Evolutionary conservation across 1,284 basidiomycete species (phyloP).

Genomic region (Trametes hirsuta): DNA sequence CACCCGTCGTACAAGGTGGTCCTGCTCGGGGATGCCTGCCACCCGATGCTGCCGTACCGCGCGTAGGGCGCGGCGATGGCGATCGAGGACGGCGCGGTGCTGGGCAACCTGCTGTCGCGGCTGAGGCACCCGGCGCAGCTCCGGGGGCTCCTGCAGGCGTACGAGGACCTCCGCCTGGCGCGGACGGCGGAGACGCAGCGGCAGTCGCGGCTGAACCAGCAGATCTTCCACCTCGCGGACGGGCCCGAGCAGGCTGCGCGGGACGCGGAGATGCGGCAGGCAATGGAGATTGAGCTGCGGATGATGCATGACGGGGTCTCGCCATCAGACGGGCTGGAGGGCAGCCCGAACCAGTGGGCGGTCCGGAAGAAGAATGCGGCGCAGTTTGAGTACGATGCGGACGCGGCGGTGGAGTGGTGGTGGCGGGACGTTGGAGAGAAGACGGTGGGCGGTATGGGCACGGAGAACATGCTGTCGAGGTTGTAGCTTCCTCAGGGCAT

Average conservation of each 20-base stretch:
- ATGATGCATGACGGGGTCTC: constrained; percentile 13
- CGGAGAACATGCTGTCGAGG: background rate
- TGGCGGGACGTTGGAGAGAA: constrained; percentile 38
- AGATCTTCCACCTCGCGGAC: constrained; percentile 57
- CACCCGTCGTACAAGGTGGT: constrained; percentile 41
- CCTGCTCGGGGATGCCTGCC: constrained; percentile 51
- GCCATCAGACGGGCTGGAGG: constrained; percentile 28
- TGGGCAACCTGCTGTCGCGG: constrained; percentile 60
- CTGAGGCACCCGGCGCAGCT: constrained; percentile 49
- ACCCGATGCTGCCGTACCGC: constrained; percentile 74
- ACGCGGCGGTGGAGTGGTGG: constrained; percentile 51
- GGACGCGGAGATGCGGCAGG: constrained; percentile 52
- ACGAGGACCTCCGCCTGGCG: constrained; percentile 49
- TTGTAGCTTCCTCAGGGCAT: background rate
- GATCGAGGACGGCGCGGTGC: constrained; percentile 66
- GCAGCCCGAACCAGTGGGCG: constrained; percentile 55
- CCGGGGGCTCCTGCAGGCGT: constrained; percentile 50
- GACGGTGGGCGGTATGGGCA: background rate
- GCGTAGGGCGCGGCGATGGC: constrained; percentile 74
- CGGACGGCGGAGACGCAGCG: constrained; percentile 53
- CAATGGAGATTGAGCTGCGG: constrained; percentile 45
- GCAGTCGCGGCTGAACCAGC: constrained; percentile 52
- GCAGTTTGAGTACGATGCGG: constrained; percentile 56
- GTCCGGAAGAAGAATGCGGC: constrained; percentile 46
- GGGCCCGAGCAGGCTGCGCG: constrained; percentile 55